phyloP scores from a whole-genome alignment of 306 rosid genomes.

The Alnus rubra region DNA sequence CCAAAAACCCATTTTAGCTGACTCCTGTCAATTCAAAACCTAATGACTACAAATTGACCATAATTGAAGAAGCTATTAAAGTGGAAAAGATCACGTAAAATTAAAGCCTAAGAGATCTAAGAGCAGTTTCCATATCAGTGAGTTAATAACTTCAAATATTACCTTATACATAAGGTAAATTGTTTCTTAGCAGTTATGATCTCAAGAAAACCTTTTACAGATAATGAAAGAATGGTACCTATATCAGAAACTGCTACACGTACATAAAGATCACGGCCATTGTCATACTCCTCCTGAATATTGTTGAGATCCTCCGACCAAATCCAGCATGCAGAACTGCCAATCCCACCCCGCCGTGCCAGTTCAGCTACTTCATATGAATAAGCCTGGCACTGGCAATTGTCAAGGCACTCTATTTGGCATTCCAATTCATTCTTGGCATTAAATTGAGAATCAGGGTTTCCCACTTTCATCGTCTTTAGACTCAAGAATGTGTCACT shows the following conservation, averaged over 20 bases:
- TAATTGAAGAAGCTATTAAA: neutral
- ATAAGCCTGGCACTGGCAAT: conserved; percentile 74
- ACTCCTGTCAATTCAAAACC: neutral
- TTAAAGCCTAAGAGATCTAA: neutral
- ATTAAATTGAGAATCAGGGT: conserved; percentile 67
- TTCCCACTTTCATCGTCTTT: conserved; percentile 76
- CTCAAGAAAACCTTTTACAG: neutral
- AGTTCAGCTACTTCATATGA: conserved; percentile 42
- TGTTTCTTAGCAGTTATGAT: neutral
- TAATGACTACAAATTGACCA: neutral
- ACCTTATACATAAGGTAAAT: neutral
- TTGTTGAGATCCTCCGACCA: conserved; percentile 76
- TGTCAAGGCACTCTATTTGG: conserved; percentile 65
- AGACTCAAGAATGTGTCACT: conserved; percentile 58
- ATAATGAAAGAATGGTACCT: conserved; percentile 43
- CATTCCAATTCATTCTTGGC: conserved; percentile 64
- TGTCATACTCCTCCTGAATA: conserved; percentile 66
- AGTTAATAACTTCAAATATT: neutral
- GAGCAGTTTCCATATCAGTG: neutral
- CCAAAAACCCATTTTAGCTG: neutral
- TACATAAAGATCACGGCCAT: conserved; percentile 57
- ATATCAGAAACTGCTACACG: conserved; percentile 63
- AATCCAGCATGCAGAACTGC: conserved; percentile 60
- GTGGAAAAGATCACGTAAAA: neutral
- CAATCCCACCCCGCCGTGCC: conserved; percentile 17